phyloP scores from a whole-genome alignment of 2,329 filamentous ascomycete genomes.

The Fusarium coffeatum region DNA sequence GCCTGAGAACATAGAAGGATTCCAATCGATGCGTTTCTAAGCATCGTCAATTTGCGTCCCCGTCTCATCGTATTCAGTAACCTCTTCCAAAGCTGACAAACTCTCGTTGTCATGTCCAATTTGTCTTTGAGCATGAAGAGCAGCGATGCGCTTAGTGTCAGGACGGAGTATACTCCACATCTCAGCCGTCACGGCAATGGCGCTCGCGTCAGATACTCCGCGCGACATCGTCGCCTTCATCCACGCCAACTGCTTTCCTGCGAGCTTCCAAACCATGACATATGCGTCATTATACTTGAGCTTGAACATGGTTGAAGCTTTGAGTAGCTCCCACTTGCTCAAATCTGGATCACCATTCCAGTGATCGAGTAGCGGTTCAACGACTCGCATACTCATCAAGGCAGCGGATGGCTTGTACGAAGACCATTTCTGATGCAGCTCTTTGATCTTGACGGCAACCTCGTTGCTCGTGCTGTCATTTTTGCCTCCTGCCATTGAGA shows the following conservation, averaged over 20 bases:
- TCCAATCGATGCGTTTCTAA: conserved; percentile 34
- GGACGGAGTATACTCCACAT: conserved; percentile 54
- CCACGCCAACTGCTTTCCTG: conserved; percentile 60
- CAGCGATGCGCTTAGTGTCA: conserved; percentile 49
- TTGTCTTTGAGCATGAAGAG: conserved; percentile 32
- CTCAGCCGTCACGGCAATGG: conserved; percentile 50
- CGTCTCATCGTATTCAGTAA: conserved; percentile 46
- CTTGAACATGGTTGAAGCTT: conserved; percentile 62
- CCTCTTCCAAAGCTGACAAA: conserved; percentile 44
- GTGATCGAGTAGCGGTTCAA: conserved; percentile 46
- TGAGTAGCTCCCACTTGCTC: conserved; percentile 61
- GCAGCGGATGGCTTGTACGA: conserved; percentile 54
- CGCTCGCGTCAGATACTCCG: conserved; percentile 27
- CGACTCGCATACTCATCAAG: conserved; percentile 38
- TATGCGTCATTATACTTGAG: conserved; percentile 45
- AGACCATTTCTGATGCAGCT: conserved; percentile 57
- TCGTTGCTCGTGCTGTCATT: conserved; percentile 47
- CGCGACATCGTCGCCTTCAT: conserved; percentile 56
- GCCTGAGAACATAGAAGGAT: conserved; percentile 7
- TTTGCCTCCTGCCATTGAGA: background rate
- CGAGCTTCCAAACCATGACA: conserved; percentile 60
- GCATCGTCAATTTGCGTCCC: conserved; percentile 48
- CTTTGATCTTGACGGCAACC: conserved; percentile 47
- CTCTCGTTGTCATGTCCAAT: conserved; percentile 41
- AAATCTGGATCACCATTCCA: conserved; percentile 43